These are phyloP conservation scores for Calonectria naviculata DNA, from an alignment of 2,329 filamentous ascomycete species.

Conservation along the genomic window DNA sequence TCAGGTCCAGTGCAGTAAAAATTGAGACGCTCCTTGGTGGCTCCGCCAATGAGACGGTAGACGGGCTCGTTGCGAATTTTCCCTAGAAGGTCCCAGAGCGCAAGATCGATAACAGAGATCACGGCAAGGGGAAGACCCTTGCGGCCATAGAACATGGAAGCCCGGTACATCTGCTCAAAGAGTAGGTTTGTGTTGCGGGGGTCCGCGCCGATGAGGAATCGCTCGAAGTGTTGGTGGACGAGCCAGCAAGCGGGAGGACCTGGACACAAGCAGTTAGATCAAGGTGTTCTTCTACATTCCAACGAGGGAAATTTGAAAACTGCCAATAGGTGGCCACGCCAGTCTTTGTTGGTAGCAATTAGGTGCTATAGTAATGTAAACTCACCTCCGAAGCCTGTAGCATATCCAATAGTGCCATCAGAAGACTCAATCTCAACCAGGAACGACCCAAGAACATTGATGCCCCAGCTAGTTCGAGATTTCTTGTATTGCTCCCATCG, in stretches of 20 bases:
- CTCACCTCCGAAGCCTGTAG: slow-evolving; percentile 87
- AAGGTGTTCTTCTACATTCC: background rate
- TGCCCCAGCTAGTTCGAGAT: slow-evolving; percentile 92
- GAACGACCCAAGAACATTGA: slow-evolving; percentile 94
- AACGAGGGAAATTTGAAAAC: background rate
- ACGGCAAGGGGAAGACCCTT: slow-evolving; percentile 91
- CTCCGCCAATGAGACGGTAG: slow-evolving; percentile 92
- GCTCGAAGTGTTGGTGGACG: slow-evolving; percentile 91
- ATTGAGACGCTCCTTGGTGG: slow-evolving; percentile 83
- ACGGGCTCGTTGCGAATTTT: slow-evolving; percentile 94
- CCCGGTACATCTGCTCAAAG: slow-evolving; percentile 97
- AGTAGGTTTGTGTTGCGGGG: slow-evolving; percentile 91
- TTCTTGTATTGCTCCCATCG: slow-evolving; percentile 88
- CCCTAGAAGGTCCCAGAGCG: slow-evolving; percentile 91
- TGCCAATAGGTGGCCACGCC: background rate
- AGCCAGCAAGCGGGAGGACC: slow-evolving; percentile 94
- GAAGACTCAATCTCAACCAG: slow-evolving; percentile 89
- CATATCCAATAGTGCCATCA: slow-evolving; percentile 93
- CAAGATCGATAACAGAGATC: slow-evolving; percentile 94
- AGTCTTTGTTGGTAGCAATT: background rate
- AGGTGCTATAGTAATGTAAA: background rate
- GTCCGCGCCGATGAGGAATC: slow-evolving; percentile 90
- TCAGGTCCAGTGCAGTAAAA: slow-evolving; percentile 97
- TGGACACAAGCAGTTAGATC: slow-evolving; percentile 40
- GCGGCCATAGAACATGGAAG: slow-evolving; percentile 95